Evolutionary conservation across 2,329 filamentous ascomycete genomes (phyloP), one percentile per base, ranked within the genome.

Genomic region (Bipolaris sorokiniana): DNA sequence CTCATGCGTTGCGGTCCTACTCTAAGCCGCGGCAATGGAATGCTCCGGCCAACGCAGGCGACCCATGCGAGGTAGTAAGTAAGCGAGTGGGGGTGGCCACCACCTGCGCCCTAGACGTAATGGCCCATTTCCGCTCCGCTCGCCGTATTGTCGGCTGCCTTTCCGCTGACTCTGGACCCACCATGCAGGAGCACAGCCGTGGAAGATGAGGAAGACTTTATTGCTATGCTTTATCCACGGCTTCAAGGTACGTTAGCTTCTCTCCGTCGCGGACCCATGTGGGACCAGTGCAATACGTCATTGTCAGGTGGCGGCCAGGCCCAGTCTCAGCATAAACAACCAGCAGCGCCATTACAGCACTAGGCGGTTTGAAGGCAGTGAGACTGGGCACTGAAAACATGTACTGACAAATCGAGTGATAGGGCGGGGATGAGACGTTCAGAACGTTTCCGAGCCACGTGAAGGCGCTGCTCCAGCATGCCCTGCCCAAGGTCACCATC

Each of bases 161-260:
- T 37, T 51, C 37, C 48, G 38, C 47, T 48, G 48, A 33, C 44
- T 38, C 50, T 56, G 34, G 57, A 59, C 59, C 61, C 56, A 57
- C 62, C 53, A 76, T 76, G 74, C 67, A 71, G 74, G 72, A 69
- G 67, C 66, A 71, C 50, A 67, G 69, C 63, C 64, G 54, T 59
- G 63, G 65, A 85, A 77, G 58, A 88, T 88, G 85, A 90, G 89
- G 81, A 92, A 91, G 79, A 95, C 90, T 56, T 78, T 96, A 36
- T 78, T 96, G 37, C 79, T 96, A 58, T 90, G 90, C 72, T 95
- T 95, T 76, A 91, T 95, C 59, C 91, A 96, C 77, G 91, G 91
- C 73, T 96, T 96, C 85, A 92, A 95, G 84, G 86, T 87, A 70
- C 40, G 68, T 48, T 18, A 13, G 28, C 26, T 33, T 45, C 26